Base-by-base conservation (phyloP, 257 asterid genomes). In the Solanum arcanum region DNA sequence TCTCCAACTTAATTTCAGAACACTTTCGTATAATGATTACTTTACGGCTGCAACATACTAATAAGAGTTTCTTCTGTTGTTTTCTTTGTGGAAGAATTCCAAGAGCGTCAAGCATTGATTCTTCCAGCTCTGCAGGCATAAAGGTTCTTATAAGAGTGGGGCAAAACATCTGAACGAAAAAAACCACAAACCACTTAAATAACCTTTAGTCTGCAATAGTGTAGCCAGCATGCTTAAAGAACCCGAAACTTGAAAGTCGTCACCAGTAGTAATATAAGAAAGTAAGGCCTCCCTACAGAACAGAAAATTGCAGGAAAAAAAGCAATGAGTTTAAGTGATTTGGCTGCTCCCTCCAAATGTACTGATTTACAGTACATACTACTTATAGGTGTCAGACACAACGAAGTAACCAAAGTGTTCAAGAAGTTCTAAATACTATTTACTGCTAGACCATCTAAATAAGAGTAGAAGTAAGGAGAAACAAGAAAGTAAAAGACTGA, bases 71-170 rank as follows among this genome's bases (percentile, higher is more conserved):
- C 88, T 97, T 97, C 88, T 95, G 99, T 86, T 97, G 99, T 91
- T 96, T 97, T 84, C 99, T 92, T 88, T 96, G 98, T 70, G 99
- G 99, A 87, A 97, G 98, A 90, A 97, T 94, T 86, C 99, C 99
- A 89, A 97, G 96, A 88, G 99, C 99, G 87, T 97, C 99, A 88
- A 95, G 95, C 92, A 94, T 97, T 66, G 98, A 93, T 90, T 97
- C 99, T 86, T 97, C 98, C 91, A 97, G 91, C 92, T 97, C 99
- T 97, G 95, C 90, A 92, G 78, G 74, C 86, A 86, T 59, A 88
- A 41, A 76, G 52, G 75, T 78, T 85, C 82, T 75, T 35, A 33
- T 90, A 84, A 90, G 89, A 81, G 83, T 77, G 70, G 56, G 87
- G 82, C 56, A 46, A 77, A 87, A 89, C 86, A 90, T 82, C 88